Percentiles rank a stretch among this genome's conserved stretches.
phyloP scores from a whole-genome alignment of 345 rosid species.

The Eucalyptus globulus region DNA sequence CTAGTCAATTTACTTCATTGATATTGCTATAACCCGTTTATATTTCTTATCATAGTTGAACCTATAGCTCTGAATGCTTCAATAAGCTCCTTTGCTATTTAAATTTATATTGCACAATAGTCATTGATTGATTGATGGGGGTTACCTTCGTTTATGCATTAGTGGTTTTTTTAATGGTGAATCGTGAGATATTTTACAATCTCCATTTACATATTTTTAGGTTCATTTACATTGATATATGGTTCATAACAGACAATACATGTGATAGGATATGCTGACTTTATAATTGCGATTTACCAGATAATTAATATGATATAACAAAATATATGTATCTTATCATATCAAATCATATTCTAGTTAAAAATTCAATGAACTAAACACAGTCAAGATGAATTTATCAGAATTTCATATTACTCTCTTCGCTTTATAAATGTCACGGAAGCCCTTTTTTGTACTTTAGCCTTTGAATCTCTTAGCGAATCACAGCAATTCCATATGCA shows the following conservation, averaged over 20 bases:
- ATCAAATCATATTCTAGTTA: neutral
- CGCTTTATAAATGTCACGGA: neutral
- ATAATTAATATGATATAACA: neutral
- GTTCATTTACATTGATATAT: neutral
- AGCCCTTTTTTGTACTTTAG: neutral
- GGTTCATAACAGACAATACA: neutral
- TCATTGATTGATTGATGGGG: neutral
- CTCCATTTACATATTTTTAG: accelerated
- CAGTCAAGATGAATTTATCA: neutral
- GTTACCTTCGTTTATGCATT: neutral
- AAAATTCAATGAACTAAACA: neutral
- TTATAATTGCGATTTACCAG: accelerated
- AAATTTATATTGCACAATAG: neutral
- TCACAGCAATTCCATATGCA: neutral
- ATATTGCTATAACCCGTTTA: accelerated
- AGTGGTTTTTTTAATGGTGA: neutral
- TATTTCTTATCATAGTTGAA: neutral
- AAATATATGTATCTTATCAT: neutral
- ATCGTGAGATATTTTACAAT: neutral
- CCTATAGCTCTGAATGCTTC: neutral
- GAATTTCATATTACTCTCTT: neutral
- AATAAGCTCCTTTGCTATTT: neutral
- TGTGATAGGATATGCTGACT: neutral
- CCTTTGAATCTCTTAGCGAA: neutral
- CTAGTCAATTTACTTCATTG: neutral